Evolutionary conservation across 768 basidiomycete genomes (phyloP).

Genomic region (Mycena venus): DNA sequence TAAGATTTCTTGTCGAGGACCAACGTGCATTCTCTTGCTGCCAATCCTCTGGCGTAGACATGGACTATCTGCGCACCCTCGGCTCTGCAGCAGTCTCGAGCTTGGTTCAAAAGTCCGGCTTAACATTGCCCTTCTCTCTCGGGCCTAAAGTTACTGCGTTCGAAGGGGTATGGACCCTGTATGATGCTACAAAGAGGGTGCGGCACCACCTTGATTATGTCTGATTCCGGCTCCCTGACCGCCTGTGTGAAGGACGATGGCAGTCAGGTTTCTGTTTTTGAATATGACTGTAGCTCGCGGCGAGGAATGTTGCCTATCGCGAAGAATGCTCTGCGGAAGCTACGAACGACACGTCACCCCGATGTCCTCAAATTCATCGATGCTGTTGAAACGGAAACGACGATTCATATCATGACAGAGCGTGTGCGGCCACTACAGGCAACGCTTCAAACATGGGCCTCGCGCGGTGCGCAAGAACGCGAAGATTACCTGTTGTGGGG

Average conservation of each 20-base stretch:
- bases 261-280: slow-evolving; percentile 88
- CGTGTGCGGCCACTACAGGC: slow-evolving; percentile 82
- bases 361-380: slow-evolving; percentile 97
- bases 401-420: slow-evolving; percentile 95
- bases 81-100: slow-evolving; percentile 91
- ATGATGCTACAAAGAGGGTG: slow-evolving; percentile 92
- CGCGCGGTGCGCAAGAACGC: slow-evolving; percentile 71
- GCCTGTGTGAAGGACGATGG: slow-evolving; percentile 82
- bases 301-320: slow-evolving; percentile 81
- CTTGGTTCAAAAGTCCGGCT: slow-evolving; percentile 93
- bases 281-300: slow-evolving; percentile 80
- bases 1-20: neutral
- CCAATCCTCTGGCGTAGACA: slow-evolving; percentile 39
- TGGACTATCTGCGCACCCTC: slow-evolving; percentile 88
- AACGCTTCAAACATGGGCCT: slow-evolving; percentile 73
- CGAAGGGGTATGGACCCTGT: slow-evolving; percentile 86
- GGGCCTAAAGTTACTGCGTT: slow-evolving; percentile 78
- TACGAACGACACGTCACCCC: slow-evolving; percentile 93
- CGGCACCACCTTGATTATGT: slow-evolving; percentile 1
- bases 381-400: slow-evolving; percentile 88
- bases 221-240: slow-evolving; percentile 16
- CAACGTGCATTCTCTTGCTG: neutral
- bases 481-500: slow-evolving; percentile 97
- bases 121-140: slow-evolving; percentile 89
- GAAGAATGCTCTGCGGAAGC: slow-evolving; percentile 89